These are phyloP conservation scores for Penicillium freii DNA, from an alignment of 2,329 filamentous ascomycete species.

Conservation along the genomic window DNA sequence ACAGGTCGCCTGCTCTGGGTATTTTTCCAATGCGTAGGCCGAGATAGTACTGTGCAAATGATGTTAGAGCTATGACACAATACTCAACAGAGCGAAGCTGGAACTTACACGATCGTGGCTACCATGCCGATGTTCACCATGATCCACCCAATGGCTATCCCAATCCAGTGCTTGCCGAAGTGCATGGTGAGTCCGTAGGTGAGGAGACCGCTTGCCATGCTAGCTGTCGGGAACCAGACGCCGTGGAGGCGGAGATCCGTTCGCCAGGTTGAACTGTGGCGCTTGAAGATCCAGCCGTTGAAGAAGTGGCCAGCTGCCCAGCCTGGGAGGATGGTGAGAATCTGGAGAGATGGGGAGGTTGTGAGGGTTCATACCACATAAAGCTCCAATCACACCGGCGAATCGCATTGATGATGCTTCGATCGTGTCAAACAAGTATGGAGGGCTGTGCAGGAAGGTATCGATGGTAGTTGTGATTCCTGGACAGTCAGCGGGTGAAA, in stretches of 20 bases:
- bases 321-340: slow-evolving; percentile 17
- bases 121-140: slow-evolving; percentile 40
- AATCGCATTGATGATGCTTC: slow-evolving; percentile 40
- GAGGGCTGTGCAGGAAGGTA: slow-evolving; percentile 33
- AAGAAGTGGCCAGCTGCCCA: slow-evolving; percentile 38
- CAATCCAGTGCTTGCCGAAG: slow-evolving; percentile 37
- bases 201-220: slow-evolving; percentile 33
- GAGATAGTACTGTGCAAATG: slow-evolving; percentile 30
- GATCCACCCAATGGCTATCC: slow-evolving; percentile 39
- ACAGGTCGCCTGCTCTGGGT: slow-evolving; percentile 34
- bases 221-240: slow-evolving; percentile 34
- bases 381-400: slow-evolving; percentile 36
- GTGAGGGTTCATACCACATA: slow-evolving; percentile 24
- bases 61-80: not conserved
- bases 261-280: slow-evolving; percentile 25
- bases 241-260: slow-evolving; percentile 39
- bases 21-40: slow-evolving; percentile 38
- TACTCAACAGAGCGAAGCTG: not conserved
- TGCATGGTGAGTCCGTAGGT: slow-evolving; percentile 38
- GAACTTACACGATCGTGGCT: slow-evolving; percentile 34
- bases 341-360: not conserved
- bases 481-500: slow-evolving; percentile 6
- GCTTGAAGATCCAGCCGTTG: slow-evolving; percentile 35
- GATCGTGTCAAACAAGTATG: slow-evolving; percentile 37
- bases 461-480: slow-evolving; percentile 39